Conservation (phyloP, 768 basidiomycete genomes). For the Cystofilobasidium bisporidii region DNA sequence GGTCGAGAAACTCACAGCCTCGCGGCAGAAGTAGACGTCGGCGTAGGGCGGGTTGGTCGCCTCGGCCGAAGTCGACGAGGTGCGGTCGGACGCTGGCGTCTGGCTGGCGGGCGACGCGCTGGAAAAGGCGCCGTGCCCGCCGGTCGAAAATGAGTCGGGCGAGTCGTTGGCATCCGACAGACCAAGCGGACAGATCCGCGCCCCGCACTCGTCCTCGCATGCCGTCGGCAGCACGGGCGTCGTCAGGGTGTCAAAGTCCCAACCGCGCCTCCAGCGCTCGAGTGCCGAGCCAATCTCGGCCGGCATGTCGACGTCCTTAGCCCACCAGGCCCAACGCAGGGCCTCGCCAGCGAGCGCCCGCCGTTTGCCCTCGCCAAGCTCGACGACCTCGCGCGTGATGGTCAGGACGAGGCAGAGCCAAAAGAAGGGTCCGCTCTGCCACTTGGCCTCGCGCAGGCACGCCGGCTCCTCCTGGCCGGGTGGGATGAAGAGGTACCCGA, state of each 20-base stretch:
- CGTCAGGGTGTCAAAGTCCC: conserved; percentile 42
- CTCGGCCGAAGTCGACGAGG: neutral
- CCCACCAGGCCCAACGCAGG: conserved; percentile 28
- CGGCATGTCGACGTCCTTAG: conserved; percentile 33
- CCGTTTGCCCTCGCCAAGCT: conserved; percentile 39
- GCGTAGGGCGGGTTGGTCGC: conserved; percentile 15
- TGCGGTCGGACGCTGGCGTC: conserved; percentile 14
- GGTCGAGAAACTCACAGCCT: conserved; percentile 35
- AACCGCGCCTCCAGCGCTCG: conserved; percentile 41
- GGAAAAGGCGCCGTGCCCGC: neutral
- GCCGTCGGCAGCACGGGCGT: conserved; percentile 24
- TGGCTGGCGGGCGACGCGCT: conserved; percentile 5
- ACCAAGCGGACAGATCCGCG: conserved; percentile 3
- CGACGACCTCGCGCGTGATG: conserved; percentile 39
- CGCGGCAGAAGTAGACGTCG: conserved; percentile 32
- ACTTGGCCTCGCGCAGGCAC: conserved; percentile 1
- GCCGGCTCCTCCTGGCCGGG: neutral
- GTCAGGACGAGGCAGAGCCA: conserved; percentile 39
- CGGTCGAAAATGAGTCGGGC: conserved; percentile 9
- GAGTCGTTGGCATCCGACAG: neutral
- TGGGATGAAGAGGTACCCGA: neutral
- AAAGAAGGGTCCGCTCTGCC: conserved; percentile 40
- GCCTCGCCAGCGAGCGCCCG: conserved; percentile 30
- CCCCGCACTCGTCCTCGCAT: conserved; percentile 6
- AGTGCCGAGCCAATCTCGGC: conserved; percentile 34